Percentiles rank a stretch among this genome's conserved stretches.
These are phyloP conservation scores for Orobanche coerulescens DNA, from an alignment of 257 asterid genomes.

Conservation along the genomic window DNA sequence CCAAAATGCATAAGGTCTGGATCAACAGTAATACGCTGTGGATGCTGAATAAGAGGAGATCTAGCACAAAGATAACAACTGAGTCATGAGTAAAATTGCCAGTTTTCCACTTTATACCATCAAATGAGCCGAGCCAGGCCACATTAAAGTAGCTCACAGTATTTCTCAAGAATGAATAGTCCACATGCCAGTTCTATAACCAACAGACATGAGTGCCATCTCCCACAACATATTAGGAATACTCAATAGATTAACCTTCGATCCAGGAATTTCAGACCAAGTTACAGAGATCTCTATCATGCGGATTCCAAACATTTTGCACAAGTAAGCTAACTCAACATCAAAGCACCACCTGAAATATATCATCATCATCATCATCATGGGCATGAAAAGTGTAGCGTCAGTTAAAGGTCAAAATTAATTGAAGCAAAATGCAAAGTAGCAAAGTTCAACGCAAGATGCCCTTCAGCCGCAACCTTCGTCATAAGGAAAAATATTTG, in stretches of 20 bases:
- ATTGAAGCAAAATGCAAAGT: too few species aligned
- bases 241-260: slow-evolving; percentile 77
- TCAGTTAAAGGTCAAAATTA: too few species aligned
- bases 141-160: slow-evolving; percentile 11
- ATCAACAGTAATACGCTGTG: slow-evolving; percentile 9
- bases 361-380: too few species aligned
- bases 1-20: background rate
- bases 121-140: background rate
- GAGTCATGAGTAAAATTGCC: background rate
- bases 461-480: too few species aligned
- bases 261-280: slow-evolving; percentile 93
- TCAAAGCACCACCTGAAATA: slow-evolving; percentile 91
- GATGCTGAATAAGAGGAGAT: slow-evolving; percentile 7
- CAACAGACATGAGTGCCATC: slow-evolving; percentile 85
- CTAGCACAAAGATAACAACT: slow-evolving; percentile 13
- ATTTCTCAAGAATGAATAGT: slow-evolving; percentile 45
- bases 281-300: slow-evolving; percentile 77
- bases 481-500: too few species aligned
- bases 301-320: slow-evolving; percentile 62
- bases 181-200: slow-evolving; percentile 87
- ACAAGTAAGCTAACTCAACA: slow-evolving; percentile 79
- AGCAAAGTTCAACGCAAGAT: too few species aligned
- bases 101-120: slow-evolving; percentile 10
- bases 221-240: slow-evolving; percentile 98
- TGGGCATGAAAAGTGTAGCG: too few species aligned